phyloP scores from a whole-genome alignment of 2,329 filamentous ascomycete species.

The Epichloe sylvatica region DNA sequence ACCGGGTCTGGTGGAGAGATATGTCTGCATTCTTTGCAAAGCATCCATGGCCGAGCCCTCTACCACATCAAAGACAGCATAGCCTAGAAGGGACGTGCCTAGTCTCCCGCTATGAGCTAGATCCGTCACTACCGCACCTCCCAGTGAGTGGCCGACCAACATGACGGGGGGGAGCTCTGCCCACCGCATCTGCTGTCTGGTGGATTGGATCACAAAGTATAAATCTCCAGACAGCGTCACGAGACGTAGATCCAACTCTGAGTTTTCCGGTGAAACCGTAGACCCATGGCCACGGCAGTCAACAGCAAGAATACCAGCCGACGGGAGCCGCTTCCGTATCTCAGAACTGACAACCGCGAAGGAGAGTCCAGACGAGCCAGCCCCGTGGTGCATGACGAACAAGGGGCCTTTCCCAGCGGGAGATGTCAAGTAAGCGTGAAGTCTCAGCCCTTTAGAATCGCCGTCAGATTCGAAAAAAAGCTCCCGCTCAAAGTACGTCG shows the following conservation, averaged over 20 bases:
- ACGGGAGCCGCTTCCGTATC: constrained; percentile 61
- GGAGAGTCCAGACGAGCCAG: constrained; percentile 81
- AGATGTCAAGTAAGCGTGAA: constrained; percentile 81
- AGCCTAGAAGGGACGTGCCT: constrained; percentile 60
- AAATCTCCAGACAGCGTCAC: constrained; percentile 62
- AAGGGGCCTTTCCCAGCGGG: constrained; percentile 63
- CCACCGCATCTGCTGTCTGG: constrained; percentile 60
- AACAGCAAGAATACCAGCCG: constrained; percentile 68
- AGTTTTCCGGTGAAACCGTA: constrained; percentile 35
- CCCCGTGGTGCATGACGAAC: constrained; percentile 90
- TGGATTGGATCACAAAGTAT: constrained; percentile 51
- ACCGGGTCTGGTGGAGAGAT: constrained; percentile 66
- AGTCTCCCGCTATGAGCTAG: constrained; percentile 56
- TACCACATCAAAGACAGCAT: constrained; percentile 85
- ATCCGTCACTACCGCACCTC: constrained; percentile 83
- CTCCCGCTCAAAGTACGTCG: constrained; percentile 80
- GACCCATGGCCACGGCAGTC: constrained; percentile 81
- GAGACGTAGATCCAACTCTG: constrained; percentile 52
- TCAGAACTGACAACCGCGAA: constrained; percentile 73
- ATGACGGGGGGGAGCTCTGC: constrained; percentile 59
- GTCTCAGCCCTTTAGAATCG: constrained; percentile 36
- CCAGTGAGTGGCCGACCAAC: constrained; percentile 80
- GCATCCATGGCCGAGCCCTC: constrained; percentile 94
- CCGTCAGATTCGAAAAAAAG: constrained; percentile 46
- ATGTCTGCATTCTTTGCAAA: constrained; percentile 83